Conservation (phyloP, 345 rosid genomes). For the Syzygium oleosum region DNA sequence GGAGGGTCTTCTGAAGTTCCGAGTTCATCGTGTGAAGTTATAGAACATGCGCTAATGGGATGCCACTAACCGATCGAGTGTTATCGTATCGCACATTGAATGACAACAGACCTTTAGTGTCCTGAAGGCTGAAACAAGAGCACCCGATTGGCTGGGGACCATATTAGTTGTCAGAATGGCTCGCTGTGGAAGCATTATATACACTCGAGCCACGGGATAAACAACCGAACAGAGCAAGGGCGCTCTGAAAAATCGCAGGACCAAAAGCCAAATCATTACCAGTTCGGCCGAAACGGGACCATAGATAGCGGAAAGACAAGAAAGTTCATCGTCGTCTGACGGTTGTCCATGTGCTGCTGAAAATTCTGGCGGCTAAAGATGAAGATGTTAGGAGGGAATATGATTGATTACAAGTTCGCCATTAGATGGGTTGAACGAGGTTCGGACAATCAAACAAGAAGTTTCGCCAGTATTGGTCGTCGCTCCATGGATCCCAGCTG, state of each 20-base stretch:
- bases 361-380: background rate
- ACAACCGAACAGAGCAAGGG: background rate
- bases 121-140: background rate
- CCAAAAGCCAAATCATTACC: background rate
- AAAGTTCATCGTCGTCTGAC: background rate
- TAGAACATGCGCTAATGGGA: background rate
- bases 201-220: background rate
- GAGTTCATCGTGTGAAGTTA: background rate
- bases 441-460: conserved; percentile 37
- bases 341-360: background rate
- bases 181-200: background rate
- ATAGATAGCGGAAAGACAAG: background rate
- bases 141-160: background rate
- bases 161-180: background rate
- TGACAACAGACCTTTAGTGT: background rate
- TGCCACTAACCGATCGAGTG: background rate
- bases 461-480: background rate
- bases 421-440: conserved; percentile 51
- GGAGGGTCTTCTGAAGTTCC: background rate
- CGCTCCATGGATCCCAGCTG: conserved; percentile 19
- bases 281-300: background rate
- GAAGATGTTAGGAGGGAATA: conserved; percentile 16
- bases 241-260: background rate
- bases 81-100: background rate
- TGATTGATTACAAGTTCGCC: conserved; percentile 52